Evolutionary conservation across 2,329 filamentous ascomycete genomes (phyloP).

Genomic region (Cryphonectria carpinicola): DNA sequence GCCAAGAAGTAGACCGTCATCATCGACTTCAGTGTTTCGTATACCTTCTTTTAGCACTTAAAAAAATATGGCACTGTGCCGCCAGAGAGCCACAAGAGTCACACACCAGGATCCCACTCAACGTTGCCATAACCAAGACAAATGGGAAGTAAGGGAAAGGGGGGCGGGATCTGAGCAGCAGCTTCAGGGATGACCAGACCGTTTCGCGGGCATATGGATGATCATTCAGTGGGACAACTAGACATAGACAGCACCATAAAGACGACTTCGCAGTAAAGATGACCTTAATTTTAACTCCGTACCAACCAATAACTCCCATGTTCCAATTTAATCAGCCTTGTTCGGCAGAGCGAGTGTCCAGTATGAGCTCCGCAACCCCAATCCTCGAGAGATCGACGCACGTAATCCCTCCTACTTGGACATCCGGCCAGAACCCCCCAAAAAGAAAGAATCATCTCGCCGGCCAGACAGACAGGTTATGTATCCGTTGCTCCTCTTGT

Average conservation of each 20-base stretch:
- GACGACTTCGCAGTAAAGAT: neutral
- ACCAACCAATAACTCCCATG: slow-evolving; percentile 1
- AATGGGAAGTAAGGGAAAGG: neutral
- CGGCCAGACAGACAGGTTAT: neutral
- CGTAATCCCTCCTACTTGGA: neutral
- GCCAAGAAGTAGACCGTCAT: neutral
- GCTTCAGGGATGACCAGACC: neutral
- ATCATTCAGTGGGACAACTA: neutral
- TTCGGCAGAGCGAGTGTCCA: slow-evolving; percentile 8
- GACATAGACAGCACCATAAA: neutral
- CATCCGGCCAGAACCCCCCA: neutral
- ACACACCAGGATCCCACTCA: neutral
- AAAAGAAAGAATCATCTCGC: neutral
- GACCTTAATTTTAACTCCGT: slow-evolving; percentile 1
- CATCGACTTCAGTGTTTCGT: neutral
- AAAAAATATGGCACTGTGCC: neutral
- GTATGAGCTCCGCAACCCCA: neutral
- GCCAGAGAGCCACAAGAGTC: neutral
- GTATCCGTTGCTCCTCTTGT: neutral
- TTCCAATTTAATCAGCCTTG: neutral
- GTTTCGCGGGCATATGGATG: neutral
- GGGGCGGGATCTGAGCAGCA: neutral
- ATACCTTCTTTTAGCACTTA: neutral
- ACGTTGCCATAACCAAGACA: neutral
- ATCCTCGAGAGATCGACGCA: neutral